Conservation (phyloP, 2,329 filamentous ascomycete species). For the Venturiaceae sp. region DNA sequence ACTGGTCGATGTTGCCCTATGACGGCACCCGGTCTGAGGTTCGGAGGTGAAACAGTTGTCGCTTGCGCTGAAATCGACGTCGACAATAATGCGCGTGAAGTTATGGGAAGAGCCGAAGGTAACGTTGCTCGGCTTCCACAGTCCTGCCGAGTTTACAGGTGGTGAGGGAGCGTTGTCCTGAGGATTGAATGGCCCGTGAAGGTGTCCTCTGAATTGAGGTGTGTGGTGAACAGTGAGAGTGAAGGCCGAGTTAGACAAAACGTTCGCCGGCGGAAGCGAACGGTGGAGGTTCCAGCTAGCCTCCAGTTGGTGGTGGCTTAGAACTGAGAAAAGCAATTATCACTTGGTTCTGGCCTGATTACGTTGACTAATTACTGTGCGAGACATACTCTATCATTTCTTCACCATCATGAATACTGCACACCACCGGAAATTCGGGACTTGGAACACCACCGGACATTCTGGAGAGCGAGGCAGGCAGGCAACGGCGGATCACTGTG, state of each 20-base stretch:
- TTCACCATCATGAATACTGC: too few species aligned
- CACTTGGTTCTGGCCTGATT: background rate
- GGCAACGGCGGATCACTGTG: too few species aligned
- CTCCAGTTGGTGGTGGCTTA: background rate
- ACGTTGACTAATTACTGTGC: background rate
- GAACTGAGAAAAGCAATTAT: background rate
- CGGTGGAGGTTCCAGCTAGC: background rate
- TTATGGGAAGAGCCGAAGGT: background rate
- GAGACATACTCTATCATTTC: background rate
- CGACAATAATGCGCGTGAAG: background rate
- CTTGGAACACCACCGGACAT: too few species aligned
- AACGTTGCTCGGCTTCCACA: background rate
- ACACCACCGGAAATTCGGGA: too few species aligned
- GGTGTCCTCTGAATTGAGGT: background rate
- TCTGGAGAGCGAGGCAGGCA: too few species aligned
- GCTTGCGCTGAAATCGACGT: background rate
- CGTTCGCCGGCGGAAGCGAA: background rate
- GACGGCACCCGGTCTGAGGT: background rate
- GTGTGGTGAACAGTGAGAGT: background rate
- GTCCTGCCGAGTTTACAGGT: background rate
- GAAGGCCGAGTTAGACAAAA: too few species aligned
- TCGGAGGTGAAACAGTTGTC: background rate
- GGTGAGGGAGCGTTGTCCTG: background rate
- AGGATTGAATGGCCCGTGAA: background rate
- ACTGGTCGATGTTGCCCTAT: too few species aligned